phyloP scores from a whole-genome alignment of 2,329 filamentous ascomycete genomes.

The Ascosphaera apis region DNA sequence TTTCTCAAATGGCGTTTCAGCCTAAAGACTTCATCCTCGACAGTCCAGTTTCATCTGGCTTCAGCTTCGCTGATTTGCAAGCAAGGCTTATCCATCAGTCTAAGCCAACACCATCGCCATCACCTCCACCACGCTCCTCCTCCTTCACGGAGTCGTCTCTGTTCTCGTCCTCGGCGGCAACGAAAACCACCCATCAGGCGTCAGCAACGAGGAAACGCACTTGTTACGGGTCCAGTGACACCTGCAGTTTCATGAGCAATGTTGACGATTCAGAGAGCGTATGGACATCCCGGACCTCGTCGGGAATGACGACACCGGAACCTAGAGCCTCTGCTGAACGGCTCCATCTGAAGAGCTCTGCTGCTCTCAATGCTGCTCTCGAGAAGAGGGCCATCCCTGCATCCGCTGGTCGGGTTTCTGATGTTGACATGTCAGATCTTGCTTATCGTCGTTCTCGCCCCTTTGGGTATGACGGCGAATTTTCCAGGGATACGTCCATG shows the following conservation, averaged over 20 bases:
- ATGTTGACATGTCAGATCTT: not conserved
- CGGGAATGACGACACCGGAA: not conserved
- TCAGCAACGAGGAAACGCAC: not conserved
- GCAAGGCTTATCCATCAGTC: not conserved
- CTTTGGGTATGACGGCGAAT: not conserved
- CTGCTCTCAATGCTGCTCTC: too few species aligned
- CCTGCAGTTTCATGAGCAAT: not conserved
- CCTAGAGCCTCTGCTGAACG: not conserved
- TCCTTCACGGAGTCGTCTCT: not conserved
- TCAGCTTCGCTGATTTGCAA: slow-evolving; percentile 14
- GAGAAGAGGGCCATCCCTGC: too few species aligned
- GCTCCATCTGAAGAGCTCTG: too few species aligned
- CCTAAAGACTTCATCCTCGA: slow-evolving; percentile 14
- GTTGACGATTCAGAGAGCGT: not conserved
- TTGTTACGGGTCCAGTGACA: not conserved
- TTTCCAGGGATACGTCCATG: not conserved
- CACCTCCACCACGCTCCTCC: not conserved
- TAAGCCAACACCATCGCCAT: not conserved
- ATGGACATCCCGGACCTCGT: not conserved
- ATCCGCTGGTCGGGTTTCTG: not conserved
- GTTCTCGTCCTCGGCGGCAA: not conserved
- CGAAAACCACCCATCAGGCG: too few species aligned
- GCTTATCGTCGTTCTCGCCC: not conserved
- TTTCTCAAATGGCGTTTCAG: slow-evolving; percentile 7
- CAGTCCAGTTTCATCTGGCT: slow-evolving; percentile 14